Conservation (phyloP, 192 early-diverging fungal genomes). For the Podila verticillata region DNA sequence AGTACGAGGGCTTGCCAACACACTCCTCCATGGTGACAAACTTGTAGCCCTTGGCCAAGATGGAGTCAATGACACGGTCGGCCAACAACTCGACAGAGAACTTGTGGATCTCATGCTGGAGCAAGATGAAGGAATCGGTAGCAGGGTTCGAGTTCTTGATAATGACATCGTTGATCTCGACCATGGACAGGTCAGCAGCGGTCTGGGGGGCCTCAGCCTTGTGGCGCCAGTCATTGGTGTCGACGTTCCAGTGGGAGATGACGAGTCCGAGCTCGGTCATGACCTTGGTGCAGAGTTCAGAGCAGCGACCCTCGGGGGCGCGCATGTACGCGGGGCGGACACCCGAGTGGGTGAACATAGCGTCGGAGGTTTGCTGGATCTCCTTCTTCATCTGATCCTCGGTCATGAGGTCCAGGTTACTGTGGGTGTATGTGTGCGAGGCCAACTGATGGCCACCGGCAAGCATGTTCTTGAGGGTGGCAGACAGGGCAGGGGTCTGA, state of each 20-base stretch:
- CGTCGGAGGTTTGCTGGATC: conserved; percentile 57
- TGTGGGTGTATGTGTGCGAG: conserved; percentile 62
- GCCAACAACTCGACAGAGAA: conserved; percentile 43
- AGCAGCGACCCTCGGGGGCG: conserved; percentile 64
- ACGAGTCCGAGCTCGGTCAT: conserved; percentile 38
- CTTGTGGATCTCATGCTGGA: conserved; percentile 55
- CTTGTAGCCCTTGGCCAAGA: conserved; percentile 42
- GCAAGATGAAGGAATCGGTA: conserved; percentile 42
- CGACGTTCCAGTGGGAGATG: conserved; percentile 52
- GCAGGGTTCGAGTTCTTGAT: conserved; percentile 35
- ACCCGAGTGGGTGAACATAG: conserved; percentile 59
- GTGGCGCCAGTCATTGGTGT: conserved; percentile 54
- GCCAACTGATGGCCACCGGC: conserved; percentile 70
- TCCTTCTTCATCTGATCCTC: conserved; percentile 53
- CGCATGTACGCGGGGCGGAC: conserved; percentile 66
- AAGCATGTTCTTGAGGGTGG: conserved; percentile 40
- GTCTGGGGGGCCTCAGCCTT: conserved; percentile 4
- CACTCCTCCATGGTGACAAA: conserved; percentile 55
- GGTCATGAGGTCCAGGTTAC: conserved; percentile 56
- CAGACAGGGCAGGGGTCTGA: conserved; percentile 17
- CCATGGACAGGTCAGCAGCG: conserved; percentile 25
- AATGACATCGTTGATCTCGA: conserved; percentile 28
- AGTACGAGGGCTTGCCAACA: conserved; percentile 49
- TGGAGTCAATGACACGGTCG: conserved; percentile 40
- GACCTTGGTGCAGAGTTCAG: conserved; percentile 27